A percentile compares a stretch with the other conserved stretches of the same genome.
Conservation (phyloP, 106 monocot species). For the Narthecium ossifragum region DNA sequence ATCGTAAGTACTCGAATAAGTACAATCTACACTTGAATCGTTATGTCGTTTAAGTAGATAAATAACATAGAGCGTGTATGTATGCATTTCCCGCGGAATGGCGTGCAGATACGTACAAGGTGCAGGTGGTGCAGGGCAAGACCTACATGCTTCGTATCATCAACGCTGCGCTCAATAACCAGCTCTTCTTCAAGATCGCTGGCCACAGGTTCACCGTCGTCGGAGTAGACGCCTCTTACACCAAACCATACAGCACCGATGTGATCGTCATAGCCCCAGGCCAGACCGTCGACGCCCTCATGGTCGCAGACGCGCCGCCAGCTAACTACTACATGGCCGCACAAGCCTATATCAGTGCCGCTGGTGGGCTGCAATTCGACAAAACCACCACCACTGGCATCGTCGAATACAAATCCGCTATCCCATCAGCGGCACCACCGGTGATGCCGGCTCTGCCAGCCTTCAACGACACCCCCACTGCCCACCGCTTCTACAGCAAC, state of each 20-base stretch:
- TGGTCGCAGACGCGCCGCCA: slow-evolving; percentile 1
- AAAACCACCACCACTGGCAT: slow-evolving; percentile 11
- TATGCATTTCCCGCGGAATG: neutral
- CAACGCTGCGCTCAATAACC: slow-evolving; percentile 20
- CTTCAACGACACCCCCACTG: slow-evolving; percentile 26
- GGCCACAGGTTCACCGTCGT: slow-evolving; percentile 16
- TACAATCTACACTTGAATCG: neutral
- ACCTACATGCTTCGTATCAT: slow-evolving; percentile 18
- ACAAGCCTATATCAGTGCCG: neutral
- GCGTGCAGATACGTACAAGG: slow-evolving; percentile 5
- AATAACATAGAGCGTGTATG: no score
- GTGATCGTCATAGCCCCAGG: slow-evolving; percentile 14
- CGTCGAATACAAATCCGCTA: slow-evolving; percentile 4
- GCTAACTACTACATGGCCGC: slow-evolving; percentile 19
- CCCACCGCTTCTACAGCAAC: slow-evolving; percentile 24
- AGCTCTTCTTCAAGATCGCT: slow-evolving; percentile 20
- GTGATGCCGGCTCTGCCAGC: slow-evolving; percentile 21
- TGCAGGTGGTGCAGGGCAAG: slow-evolving; percentile 3
- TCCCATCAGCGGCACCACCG: neutral
- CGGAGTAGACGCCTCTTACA: slow-evolving; percentile 14
- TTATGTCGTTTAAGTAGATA: no score
- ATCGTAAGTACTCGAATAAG: slow-evolving; percentile 6
- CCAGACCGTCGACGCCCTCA: slow-evolving; percentile 19
- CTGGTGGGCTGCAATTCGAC: neutral
- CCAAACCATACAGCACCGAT: slow-evolving; percentile 6